Base-by-base conservation (phyloP, 1,284 basidiomycete species). In the Trametes polyzona region DNA sequence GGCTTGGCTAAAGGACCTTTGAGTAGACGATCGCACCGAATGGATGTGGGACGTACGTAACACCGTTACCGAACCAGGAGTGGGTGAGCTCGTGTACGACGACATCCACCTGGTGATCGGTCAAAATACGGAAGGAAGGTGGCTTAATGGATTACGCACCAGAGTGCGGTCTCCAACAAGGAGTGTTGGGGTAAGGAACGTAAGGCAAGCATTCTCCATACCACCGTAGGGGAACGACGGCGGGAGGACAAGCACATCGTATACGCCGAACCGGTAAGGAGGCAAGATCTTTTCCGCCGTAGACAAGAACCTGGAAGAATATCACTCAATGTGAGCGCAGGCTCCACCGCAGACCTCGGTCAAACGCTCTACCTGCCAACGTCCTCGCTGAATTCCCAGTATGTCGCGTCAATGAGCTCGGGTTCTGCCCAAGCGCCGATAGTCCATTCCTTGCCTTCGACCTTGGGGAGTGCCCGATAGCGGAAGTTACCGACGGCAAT, bases 141-240 rank as follows among this genome's bases (percentile, higher is more conserved):
- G 23, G 26, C 37, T 19, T 7, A 42, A 21, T 12, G 12, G 21
- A 33, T 44, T 4, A 16, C 61, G 26, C 32, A 94, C 93, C 19
- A 95, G 80, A 12, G 86, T 84, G 41, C 92, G 84, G 73, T 96
- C 95, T 1, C 92, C 90, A 3, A 93, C 85, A 16, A 96, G 75
- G 6, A 95, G 78, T 5, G 91, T 94, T 0, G 93, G 95, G 0
- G 93, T 96, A 36, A 95, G 78, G 75, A 96, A 96, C 0, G 92
- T 89, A 53, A 93, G 71, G 69, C 93, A 95, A 2, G 90, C 83
- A 66, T 93, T 91, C 82, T 91, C 89, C 93, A 93, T 90, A 63
- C 93, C 92, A 33, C 92, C 92, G 70, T 92, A 98, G 0, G 96
- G 96, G 81, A 98, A 98, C 0, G 92, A 92, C 14, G 94, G 90